Conservation (phyloP, 768 basidiomycete genomes). For the Amanita pseudoporphyria region DNA sequence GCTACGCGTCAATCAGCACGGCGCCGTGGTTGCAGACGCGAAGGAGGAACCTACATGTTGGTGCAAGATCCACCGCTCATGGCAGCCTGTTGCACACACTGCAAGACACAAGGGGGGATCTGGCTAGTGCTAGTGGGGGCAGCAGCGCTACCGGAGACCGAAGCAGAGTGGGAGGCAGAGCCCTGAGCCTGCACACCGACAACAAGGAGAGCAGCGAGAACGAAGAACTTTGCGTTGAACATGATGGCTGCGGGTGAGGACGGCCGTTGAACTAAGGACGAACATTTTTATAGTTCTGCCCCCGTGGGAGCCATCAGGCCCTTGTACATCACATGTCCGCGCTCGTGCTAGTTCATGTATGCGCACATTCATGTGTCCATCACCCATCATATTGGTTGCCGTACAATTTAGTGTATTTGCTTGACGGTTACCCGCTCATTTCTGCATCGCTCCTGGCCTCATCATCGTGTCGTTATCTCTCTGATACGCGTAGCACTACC, state of each 20-base stretch:
- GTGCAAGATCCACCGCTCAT: neutral
- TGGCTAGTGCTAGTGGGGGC: neutral
- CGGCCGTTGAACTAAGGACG: neutral
- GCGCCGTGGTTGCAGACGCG: no score
- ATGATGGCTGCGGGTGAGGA: neutral
- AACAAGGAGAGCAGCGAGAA: neutral
- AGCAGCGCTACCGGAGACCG: neutral
- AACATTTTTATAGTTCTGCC: neutral
- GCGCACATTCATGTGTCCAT: no score
- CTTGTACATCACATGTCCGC: no score
- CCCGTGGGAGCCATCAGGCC: no score
- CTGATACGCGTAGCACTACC: no score
- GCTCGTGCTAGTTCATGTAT: no score
- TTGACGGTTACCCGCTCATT: no score
- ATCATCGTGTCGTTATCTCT: no score
- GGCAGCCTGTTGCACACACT: neutral
- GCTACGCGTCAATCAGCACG: neutral
- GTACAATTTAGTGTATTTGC: no score
- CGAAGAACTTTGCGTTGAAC: neutral
- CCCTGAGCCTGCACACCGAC: neutral
- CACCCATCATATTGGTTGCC: no score
- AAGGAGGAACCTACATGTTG: neutral
- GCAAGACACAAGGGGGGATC: constrained; percentile 1
- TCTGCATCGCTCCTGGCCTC: no score
- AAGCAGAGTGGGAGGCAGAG: neutral